Base-by-base conservation (phyloP, 192 early-diverging fungal genomes). In the Funneliformis mosseae region DNA sequence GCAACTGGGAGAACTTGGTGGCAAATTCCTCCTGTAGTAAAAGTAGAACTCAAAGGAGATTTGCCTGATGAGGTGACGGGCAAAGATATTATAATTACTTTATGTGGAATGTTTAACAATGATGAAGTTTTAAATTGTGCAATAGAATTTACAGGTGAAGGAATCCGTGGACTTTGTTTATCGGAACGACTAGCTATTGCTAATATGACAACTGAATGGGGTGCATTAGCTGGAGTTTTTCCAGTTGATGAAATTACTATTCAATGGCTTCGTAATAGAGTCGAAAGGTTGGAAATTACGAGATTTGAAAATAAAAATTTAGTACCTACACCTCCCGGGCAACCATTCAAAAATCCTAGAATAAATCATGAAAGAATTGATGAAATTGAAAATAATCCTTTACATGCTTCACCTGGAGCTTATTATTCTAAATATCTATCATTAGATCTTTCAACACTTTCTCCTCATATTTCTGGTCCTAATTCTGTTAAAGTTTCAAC, bases 151-250 rank as follows among this genome's bases (percentile, higher is more conserved):
- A 90, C 89, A 59, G 97, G 97, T 63, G 91, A 90, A 27, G 86
- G 88, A 43, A 87, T 94, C 12, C 80, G 82, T 33, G 80, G 82
- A 16, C 83, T 99, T 74, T 87, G 90, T 0, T 88, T 99, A 12
- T 96, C 97, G 81, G 97, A 97, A 71, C 92, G 97, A 11, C 88
- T 99, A 74, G 96, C 98, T 63, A 96, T 99, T 79, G 92, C 97
- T 81, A 99, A 99, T 87, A 98, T 99, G 98, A 99, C 98, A 7
- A 99, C 98, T 43, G 98, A 99, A 84, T 99, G 98, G 98, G 98
- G 98, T 83, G 96, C 97, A 9, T 89, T 99, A 27, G 98, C 96
- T 61, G 98, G 98, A 48, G 90, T 99, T 9, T 99, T 99, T 84
- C 94, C 96, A 4, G 95, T 97, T 23, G 97, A 99, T 86, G 88